Evolutionary conservation across 2,329 filamentous ascomycete species (phyloP).

Genomic region (Rugonectria rugulosa): DNA sequence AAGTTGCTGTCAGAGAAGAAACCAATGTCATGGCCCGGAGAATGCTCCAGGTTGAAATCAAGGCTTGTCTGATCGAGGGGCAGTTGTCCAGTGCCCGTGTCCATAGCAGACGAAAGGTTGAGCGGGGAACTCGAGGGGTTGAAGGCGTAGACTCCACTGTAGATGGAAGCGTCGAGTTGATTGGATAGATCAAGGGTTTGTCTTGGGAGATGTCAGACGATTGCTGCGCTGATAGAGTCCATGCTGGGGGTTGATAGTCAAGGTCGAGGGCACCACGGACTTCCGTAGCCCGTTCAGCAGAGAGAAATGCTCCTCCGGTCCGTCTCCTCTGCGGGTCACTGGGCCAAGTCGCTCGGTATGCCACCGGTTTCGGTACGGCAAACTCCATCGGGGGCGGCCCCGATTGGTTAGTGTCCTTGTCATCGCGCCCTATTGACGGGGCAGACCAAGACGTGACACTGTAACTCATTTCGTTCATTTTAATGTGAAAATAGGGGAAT

Average conservation of each 20-base stretch:
- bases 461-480: no score
- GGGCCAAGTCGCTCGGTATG: not conserved
- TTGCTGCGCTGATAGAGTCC: no score
- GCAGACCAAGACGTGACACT: not conserved
- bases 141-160: not conserved
- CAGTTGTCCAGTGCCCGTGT: not conserved
- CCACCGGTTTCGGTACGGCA: slow-evolving; percentile 2
- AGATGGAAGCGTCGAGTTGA: no score
- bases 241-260: no score
- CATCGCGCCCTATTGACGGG: slow-evolving; percentile 20
- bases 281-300: no score
- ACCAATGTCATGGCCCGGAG: not conserved
- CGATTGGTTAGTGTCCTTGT: slow-evolving; percentile 18
- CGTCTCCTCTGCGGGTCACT: not conserved
- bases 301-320: not conserved
- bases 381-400: not conserved
- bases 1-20: slow-evolving; percentile 4
- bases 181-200: no score
- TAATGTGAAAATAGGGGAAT: no score
- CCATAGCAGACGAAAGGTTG: not conserved
- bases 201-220: no score
- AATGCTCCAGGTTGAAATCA: not conserved
- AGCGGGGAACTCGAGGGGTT: not conserved
- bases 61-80: not conserved
- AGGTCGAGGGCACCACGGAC: no score